Percentiles rank a stretch among this genome's conserved stretches.
These are phyloP conservation scores for Ophiorrhiza pumila DNA, from an alignment of 257 asterid genomes.

Conservation along the genomic window DNA sequence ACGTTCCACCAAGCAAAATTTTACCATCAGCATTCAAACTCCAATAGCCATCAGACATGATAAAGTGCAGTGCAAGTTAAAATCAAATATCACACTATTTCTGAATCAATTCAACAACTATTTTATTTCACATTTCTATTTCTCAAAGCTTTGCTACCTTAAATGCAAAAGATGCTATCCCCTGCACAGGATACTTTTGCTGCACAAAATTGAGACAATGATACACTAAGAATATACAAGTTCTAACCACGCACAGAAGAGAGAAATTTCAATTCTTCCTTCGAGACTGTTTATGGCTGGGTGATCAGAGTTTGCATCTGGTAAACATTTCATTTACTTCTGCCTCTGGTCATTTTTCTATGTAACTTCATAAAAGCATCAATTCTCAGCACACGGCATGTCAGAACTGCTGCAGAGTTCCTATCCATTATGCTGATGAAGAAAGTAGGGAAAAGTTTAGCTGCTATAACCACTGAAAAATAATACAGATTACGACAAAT, in stretches of 20 bases:
- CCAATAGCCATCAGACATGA: neutral
- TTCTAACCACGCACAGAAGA: neutral
- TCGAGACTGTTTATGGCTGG: neutral
- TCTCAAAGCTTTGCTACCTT: slow-evolving; percentile 16
- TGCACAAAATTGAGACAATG: slow-evolving; percentile 33
- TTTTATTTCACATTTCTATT: slow-evolving; percentile 10
- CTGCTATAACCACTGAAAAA: neutral
- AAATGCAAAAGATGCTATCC: slow-evolving; percentile 16
- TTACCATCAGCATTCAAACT: neutral
- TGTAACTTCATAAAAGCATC: neutral
- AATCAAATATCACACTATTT: neutral
- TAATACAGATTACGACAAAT: neutral
- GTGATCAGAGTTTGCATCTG: slow-evolving; percentile 7
- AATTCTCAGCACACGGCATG: slow-evolving; percentile 8
- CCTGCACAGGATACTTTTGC: slow-evolving; percentile 6
- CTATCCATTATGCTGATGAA: slow-evolving; percentile 12
- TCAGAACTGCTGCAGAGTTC: slow-evolving; percentile 8
- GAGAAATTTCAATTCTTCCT: slow-evolving; percentile 4
- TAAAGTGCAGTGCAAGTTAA: neutral
- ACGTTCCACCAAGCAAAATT: slow-evolving; percentile 10
- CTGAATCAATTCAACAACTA: neutral
- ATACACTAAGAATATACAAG: slow-evolving; percentile 10
- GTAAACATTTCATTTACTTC: neutral
- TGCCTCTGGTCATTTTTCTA: slow-evolving; percentile 3
- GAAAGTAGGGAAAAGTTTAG: slow-evolving; percentile 11